phyloP scores from a whole-genome alignment of 2,329 filamentous ascomycete species.

The Hypoxylon sp. region DNA sequence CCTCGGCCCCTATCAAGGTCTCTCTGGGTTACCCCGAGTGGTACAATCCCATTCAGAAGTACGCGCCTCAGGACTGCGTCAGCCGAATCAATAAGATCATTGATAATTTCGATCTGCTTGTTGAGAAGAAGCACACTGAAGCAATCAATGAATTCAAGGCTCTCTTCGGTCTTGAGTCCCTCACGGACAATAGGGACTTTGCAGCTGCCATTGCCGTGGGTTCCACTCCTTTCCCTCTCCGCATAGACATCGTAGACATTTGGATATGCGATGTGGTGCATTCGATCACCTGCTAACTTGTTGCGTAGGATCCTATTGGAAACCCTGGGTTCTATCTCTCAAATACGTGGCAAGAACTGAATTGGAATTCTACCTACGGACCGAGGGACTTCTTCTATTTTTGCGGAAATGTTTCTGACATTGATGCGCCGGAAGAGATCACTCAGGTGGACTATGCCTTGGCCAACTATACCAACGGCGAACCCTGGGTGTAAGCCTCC shows the following conservation, averaged over 20 bases:
- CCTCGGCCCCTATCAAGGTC: conserved; percentile 59
- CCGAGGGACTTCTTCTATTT: conserved; percentile 65
- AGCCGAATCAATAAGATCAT: conserved; percentile 63
- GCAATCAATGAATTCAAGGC: conserved; percentile 61
- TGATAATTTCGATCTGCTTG: conserved; percentile 63
- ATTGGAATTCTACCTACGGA: conserved; percentile 59
- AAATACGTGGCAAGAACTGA: conserved; percentile 67
- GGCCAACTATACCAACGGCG: conserved; percentile 62
- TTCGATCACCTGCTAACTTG: conserved; percentile 56
- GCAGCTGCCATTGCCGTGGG: conserved; percentile 60
- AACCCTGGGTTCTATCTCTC: conserved; percentile 61
- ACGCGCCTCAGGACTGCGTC: conserved; percentile 63
- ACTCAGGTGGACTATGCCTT: conserved; percentile 60
- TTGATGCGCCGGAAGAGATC: conserved; percentile 58
- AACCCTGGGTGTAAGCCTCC: conserved; percentile 58
- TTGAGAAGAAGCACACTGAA: conserved; percentile 57
- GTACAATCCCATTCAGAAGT: conserved; percentile 65
- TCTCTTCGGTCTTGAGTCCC: conserved; percentile 60
- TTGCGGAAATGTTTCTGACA: conserved; percentile 64
- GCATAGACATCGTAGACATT: not conserved
- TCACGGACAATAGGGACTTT: conserved; percentile 62
- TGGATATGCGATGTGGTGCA: not conserved
- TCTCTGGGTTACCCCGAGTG: conserved; percentile 62
- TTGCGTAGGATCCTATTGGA: conserved; percentile 55
- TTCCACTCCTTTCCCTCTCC: not conserved